Percentiles rank a stretch among this genome's conserved stretches.
Conservation (phyloP, 1,139 yeast genomes). For the Yamadazyma buinensis region DNA sequence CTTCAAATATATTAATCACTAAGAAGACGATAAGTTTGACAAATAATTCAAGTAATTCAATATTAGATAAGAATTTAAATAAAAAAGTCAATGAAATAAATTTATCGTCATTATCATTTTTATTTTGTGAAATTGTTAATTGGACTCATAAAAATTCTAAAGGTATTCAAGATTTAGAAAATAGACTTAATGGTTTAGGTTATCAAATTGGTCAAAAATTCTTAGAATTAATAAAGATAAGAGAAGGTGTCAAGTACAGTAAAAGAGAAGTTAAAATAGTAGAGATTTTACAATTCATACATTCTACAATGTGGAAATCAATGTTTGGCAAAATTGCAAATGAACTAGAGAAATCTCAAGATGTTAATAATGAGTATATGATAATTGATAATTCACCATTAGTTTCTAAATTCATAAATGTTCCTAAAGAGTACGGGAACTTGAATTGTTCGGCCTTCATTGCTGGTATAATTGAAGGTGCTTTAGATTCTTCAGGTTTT, state of each 20-base stretch:
- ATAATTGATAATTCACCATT: constrained; percentile 81
- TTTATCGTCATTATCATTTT: constrained; percentile 61
- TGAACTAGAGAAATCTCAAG: constrained; percentile 84
- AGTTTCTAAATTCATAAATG: constrained; percentile 70
- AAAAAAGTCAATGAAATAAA: constrained; percentile 67
- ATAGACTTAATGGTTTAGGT: constrained; percentile 72
- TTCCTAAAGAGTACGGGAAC: constrained; percentile 77
- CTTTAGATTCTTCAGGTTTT: constrained; percentile 75
- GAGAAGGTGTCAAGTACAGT: constrained; percentile 59
- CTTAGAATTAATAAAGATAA: constrained; percentile 38
- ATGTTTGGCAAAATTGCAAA: constrained; percentile 83
- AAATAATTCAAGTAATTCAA: constrained; percentile 33
- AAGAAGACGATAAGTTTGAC: constrained; percentile 31
- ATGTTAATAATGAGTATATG: constrained; percentile 76
- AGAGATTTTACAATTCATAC: constrained; percentile 80
- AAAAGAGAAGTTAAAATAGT: constrained; percentile 71
- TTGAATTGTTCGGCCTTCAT: constrained; percentile 81
- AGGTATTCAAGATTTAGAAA: constrained; percentile 76
- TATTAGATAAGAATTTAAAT: constrained; percentile 64
- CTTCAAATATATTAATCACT: constrained; percentile 31
- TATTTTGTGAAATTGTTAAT: constrained; percentile 70
- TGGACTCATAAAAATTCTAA: constrained; percentile 61
- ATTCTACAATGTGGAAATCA: constrained; percentile 76
- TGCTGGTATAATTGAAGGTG: constrained; percentile 92
- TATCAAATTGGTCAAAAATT: constrained; percentile 54